Conservation (phyloP, 148 eudicot species). For the Agrostemma githago region DNA sequence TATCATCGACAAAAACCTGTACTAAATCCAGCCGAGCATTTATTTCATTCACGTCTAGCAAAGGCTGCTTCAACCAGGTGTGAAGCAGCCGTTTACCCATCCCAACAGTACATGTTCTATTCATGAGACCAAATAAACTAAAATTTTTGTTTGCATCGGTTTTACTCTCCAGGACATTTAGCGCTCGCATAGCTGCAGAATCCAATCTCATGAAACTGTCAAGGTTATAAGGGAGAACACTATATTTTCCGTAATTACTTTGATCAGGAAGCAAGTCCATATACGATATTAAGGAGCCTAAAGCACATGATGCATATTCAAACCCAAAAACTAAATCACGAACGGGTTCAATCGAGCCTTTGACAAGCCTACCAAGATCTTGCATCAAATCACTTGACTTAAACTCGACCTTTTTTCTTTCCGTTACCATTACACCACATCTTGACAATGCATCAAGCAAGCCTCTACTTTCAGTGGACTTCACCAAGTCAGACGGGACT, state of each 20-base stretch:
- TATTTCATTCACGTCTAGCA: constrained; percentile 76
- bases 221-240: constrained; percentile 56
- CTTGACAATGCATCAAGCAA: constrained; percentile 81
- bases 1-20: constrained; percentile 90
- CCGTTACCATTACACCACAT: constrained; percentile 92
- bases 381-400: constrained; percentile 74
- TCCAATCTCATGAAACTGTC: constrained; percentile 84
- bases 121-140: constrained; percentile 96
- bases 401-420: constrained; percentile 80
- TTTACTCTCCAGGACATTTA: constrained; percentile 98
- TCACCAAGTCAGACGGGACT: constrained; percentile 60
- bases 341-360: constrained; percentile 85
- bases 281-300: constrained; percentile 68
- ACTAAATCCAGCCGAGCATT: constrained; percentile 78
- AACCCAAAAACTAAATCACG: constrained; percentile 85
- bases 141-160: constrained; percentile 90
- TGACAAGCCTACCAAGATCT: constrained; percentile 89
- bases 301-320: constrained; percentile 70
- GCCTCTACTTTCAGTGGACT: constrained; percentile 56
- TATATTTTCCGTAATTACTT: constrained; percentile 68
- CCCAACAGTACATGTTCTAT: constrained; percentile 98
- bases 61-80: constrained; percentile 97
- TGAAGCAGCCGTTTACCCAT: constrained; percentile 96
- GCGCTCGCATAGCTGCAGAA: constrained; percentile 95
- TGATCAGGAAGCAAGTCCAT: constrained; percentile 87